Percentiles rank a stretch among this genome's conserved stretches.
Evolutionary conservation across 176 grass and related monocot genomes (phyloP).

Genomic region (Raddia guianensis): DNA sequence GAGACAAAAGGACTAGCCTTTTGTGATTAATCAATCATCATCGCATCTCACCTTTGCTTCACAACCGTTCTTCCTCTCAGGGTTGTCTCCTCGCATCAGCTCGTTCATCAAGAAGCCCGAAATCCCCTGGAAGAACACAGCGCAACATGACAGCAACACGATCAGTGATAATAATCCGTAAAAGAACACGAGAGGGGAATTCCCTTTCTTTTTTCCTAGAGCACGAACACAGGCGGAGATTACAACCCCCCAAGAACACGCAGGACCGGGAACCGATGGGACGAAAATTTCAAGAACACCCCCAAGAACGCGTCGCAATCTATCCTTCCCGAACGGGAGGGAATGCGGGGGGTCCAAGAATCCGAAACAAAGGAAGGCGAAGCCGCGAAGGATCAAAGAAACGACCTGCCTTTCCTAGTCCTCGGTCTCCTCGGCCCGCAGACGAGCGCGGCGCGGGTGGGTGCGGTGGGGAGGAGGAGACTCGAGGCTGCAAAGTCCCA

Average conservation of each 20-base stretch:
- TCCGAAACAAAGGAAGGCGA: neutral
- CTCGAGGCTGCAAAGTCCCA: constrained; percentile 18
- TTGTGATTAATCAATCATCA: constrained; percentile 49
- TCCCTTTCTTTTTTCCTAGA: neutral
- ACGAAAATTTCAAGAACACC: neutral
- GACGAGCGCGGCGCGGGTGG: constrained; percentile 18
- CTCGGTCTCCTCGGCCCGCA: constrained; percentile 17
- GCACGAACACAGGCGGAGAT: constrained; percentile 4
- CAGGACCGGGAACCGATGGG: neutral
- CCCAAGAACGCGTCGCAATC: constrained; percentile 8
- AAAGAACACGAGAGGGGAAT: neutral
- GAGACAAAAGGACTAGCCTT: constrained; percentile 28
- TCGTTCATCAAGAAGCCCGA: constrained; percentile 29
- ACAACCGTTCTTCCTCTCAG: constrained; percentile 20
- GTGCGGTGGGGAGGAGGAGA: constrained; percentile 29
- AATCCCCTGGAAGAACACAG: constrained; percentile 36
- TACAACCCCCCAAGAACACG: neutral
- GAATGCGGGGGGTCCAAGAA: constrained; percentile 47
- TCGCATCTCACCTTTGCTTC: constrained; percentile 52
- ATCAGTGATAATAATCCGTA: neutral
- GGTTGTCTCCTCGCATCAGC: constrained; percentile 36
- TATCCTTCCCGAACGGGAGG: neutral
- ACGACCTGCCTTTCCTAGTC: neutral
- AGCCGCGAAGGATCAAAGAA: constrained; percentile 28
- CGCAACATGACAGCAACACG: neutral